Percentiles rank a stretch among this genome's conserved stretches.
Evolutionary conservation across 2,329 filamentous ascomycete species (phyloP).

Genomic region (Amylocarpus encephaloides): DNA sequence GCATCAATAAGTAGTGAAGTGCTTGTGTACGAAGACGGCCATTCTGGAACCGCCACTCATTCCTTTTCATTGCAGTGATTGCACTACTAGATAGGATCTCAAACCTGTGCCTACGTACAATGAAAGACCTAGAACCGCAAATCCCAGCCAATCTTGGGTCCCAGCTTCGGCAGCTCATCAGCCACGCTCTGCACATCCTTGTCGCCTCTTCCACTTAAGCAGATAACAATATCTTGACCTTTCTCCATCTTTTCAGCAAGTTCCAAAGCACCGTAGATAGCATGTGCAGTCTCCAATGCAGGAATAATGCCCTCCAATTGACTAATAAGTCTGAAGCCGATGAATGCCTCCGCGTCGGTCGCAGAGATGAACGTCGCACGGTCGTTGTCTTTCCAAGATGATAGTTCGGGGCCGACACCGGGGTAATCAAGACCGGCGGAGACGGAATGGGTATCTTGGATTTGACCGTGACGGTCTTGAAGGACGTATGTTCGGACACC

Average conservation of each 20-base stretch:
- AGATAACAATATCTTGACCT: conserved; percentile 87
- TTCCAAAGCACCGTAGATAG: conserved; percentile 81
- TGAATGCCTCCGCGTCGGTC: conserved; percentile 84
- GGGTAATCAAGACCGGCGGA: conserved; percentile 97
- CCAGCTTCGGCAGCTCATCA: conserved; percentile 82
- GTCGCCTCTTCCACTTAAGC: conserved; percentile 86
- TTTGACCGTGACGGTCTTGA: conserved; percentile 88
- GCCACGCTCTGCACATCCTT: conserved; percentile 99
- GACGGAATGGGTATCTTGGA: conserved; percentile 90
- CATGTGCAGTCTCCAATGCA: conserved; percentile 88
- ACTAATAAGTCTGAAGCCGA: conserved; percentile 76
- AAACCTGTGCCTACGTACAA: background rate
- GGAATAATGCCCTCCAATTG: conserved; percentile 96
- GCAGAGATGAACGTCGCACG: conserved; percentile 85
- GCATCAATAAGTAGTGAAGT: no score
- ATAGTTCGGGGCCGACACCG: conserved; percentile 88
- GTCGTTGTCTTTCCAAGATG: conserved; percentile 83
- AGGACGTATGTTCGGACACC: conserved; percentile 94
- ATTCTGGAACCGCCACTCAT: no score
- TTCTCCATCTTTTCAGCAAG: conserved; percentile 88
- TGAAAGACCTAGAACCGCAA: conserved; percentile 57
- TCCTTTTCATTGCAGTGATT: no score
- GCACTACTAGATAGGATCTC: no score
- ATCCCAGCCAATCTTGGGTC: conserved; percentile 78
- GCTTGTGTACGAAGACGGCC: no score